A percentile compares a stretch with the other conserved stretches of the same genome.
phyloP scores from a whole-genome alignment of 768 basidiomycete species.

The Pleurotus cornucopiae region DNA sequence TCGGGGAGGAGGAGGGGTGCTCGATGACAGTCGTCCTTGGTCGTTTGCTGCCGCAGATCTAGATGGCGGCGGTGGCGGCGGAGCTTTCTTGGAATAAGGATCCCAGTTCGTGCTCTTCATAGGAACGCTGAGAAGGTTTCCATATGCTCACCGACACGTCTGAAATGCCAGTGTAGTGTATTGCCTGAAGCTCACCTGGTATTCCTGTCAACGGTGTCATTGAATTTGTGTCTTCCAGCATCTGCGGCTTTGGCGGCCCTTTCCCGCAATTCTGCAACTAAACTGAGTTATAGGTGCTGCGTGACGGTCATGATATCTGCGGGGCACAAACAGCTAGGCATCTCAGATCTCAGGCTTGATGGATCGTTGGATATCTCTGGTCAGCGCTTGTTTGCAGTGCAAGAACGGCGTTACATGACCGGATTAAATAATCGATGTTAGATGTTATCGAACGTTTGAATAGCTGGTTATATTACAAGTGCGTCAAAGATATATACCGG shows the following conservation, averaged over 20 bases:
- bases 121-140: slow-evolving; percentile 35
- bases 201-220: slow-evolving; percentile 53
- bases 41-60: slow-evolving; percentile 10
- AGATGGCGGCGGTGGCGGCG: slow-evolving; percentile 36
- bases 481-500: no score
- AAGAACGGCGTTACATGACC: neutral
- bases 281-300: neutral
- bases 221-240: slow-evolving; percentile 44
- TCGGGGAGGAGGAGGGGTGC: slow-evolving; percentile 25
- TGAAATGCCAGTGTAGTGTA: no score
- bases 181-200: slow-evolving; percentile 47
- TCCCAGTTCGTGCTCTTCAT: slow-evolving; percentile 65
- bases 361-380: neutral
- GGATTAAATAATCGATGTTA: no score
- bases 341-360: no score
- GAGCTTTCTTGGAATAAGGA: slow-evolving; percentile 48
- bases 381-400: neutral
- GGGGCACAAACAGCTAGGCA: neutral
- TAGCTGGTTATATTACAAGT: no score
- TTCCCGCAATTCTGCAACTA: slow-evolving; percentile 58
- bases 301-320: neutral
- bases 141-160: neutral
- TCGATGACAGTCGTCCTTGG: slow-evolving; percentile 16
- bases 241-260: slow-evolving; percentile 63
- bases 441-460: no score